Conservation (phyloP, 352 stramenopile genomes). For the Vaucheria bursata region DNA sequence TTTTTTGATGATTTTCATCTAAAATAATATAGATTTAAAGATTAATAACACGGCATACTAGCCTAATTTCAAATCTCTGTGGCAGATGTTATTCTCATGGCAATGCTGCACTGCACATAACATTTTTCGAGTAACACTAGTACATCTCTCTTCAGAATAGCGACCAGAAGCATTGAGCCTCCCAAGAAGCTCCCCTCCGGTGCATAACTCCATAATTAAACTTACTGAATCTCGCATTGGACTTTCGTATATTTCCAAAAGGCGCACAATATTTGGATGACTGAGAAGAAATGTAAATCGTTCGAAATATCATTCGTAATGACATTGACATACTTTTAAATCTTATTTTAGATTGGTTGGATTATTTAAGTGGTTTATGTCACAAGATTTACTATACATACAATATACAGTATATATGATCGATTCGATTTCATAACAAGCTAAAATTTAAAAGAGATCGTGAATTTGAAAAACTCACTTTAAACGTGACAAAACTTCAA, state of each 20-base stretch:
- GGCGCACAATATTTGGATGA: slow-evolving; percentile 78
- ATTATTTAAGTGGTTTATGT: too few species aligned
- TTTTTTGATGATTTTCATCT: too few species aligned
- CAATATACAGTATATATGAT: too few species aligned
- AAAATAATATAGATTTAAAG: too few species aligned
- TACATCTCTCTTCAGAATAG: slow-evolving; percentile 38
- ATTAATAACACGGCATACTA: too few species aligned
- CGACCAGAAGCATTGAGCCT: slow-evolving; percentile 26
- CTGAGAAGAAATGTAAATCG: too few species aligned
- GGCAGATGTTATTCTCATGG: slow-evolving; percentile 39
- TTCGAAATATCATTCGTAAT: too few species aligned
- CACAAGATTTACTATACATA: too few species aligned
- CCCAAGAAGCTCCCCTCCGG: slow-evolving; percentile 38
- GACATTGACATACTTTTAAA: too few species aligned
- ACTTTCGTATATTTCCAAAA: slow-evolving; percentile 79
- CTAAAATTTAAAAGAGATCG: too few species aligned
- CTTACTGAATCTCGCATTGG: slow-evolving; percentile 19
- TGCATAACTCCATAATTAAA: slow-evolving; percentile 48
- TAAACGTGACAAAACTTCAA: slow-evolving; percentile 39
- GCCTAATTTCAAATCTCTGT: slow-evolving; percentile 44
- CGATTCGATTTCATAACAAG: too few species aligned
- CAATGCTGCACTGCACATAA: slow-evolving; percentile 34
- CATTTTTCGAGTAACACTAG: slow-evolving; percentile 38
- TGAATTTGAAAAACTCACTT: slow-evolving; percentile 15
- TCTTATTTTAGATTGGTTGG: too few species aligned